These are phyloP conservation scores for Emergomyces orientalis DNA, from an alignment of 2,329 filamentous ascomycete genomes.

Conservation along the genomic window DNA sequence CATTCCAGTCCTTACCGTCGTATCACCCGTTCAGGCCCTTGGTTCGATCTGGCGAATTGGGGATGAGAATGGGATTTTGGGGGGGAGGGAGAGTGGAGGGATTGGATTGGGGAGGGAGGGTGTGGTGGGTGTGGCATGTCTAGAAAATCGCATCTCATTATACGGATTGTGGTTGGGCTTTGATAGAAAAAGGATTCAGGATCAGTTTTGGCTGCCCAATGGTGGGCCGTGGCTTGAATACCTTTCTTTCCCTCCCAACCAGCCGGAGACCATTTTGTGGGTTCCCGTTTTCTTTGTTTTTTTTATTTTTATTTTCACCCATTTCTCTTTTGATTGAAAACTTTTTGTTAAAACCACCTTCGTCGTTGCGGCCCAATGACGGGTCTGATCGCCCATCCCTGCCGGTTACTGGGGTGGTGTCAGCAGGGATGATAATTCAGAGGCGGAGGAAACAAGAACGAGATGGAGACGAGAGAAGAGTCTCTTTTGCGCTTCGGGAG, in stretches of 20 bases:
- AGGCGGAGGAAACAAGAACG: neutral
- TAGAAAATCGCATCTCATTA: too few relatives aligned
- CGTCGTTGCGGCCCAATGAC: constrained; percentile 4
- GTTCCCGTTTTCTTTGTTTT: constrained; percentile 1
- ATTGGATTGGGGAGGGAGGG: too few relatives aligned
- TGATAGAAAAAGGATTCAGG: too few relatives aligned
- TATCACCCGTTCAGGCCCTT: too few relatives aligned
- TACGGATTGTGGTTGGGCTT: too few relatives aligned
- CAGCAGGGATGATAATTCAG: neutral
- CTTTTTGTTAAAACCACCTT: neutral
- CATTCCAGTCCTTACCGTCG: too few relatives aligned
- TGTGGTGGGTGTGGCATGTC: too few relatives aligned
- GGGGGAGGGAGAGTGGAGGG: too few relatives aligned
- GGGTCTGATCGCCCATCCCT: constrained; percentile 2
- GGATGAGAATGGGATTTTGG: too few relatives aligned
- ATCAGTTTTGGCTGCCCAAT: neutral
- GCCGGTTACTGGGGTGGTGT: neutral
- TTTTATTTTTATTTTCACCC: constrained; percentile 8
- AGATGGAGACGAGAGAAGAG: neutral
- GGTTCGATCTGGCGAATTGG: too few relatives aligned
- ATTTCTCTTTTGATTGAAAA: constrained; percentile 9
- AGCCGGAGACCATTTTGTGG: too few relatives aligned
- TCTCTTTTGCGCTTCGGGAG: neutral
- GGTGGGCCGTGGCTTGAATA: neutral
- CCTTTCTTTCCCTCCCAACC: neutral